Base-by-base conservation (phyloP, 2,329 filamentous ascomycete species). In the Hirsutella rhossiliensis region DNA sequence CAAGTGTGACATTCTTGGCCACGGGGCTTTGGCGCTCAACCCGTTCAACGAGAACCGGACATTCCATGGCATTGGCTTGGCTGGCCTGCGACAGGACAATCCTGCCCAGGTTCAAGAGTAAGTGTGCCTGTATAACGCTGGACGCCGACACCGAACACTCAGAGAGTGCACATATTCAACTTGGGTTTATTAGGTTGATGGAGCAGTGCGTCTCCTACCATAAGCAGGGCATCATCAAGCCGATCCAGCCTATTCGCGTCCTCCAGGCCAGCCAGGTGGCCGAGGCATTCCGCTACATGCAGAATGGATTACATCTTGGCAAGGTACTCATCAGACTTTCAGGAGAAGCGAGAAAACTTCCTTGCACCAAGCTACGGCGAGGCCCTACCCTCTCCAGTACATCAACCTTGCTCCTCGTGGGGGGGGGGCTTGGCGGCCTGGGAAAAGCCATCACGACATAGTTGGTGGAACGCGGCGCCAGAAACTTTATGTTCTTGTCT, bases 1-100 rank as follows among this genome's bases (percentile, higher is more conserved):
- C 2, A 61, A 60, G 38, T 52, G 54, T 17, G 62, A 65, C 41
- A 47, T 65, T 8, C 18, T 53, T 1, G 60, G 61, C 1, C 60
- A 62, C 12, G 62, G 57, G 3, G 51, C 54, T 3, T 57, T 75
- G 2, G 60, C 63, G 2, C 71, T 76, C 69, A 46, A 56, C 0
- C 56, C 59, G 0, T 74, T 76, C 34, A 51, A 58, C 0, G 43
- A 43, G 0, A 62, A 59, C 5, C 55, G 61, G 0, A 53, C 54
- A 3, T 65, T 60, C 19, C 43, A 50, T 6, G 54, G 54, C 34
- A 43, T 67, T 3, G 63, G 65, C 31, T 30, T 67, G 36, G 7
- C 37, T 12, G 18, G 8, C 3, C 36, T 47, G 32, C 13, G 17
- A 8, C 6, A 18, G 5, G 20, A 28, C 11, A 15, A 2, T 2